Percentiles rank a stretch among this genome's conserved stretches.
Conservation (phyloP, 2,329 filamentous ascomycete species). For the Alternaria longipes region DNA sequence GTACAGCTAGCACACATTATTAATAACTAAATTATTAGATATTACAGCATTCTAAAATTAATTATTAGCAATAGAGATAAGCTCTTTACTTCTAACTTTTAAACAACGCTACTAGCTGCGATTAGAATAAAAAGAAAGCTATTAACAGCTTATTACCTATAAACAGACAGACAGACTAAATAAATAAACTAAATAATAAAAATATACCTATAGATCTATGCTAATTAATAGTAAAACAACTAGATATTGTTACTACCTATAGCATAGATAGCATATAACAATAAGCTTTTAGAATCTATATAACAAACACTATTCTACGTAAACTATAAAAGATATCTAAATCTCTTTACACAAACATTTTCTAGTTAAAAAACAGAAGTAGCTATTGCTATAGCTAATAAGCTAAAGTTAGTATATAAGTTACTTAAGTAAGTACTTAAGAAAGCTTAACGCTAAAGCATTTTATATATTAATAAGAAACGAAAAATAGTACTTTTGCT, state of each 20-base stretch:
- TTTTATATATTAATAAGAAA: background rate
- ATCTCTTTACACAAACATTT: too few species aligned
- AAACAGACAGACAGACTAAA: constrained; percentile 10
- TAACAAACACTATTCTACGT: too few species aligned
- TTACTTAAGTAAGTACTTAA: background rate
- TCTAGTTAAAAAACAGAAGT: rapidly evolving
- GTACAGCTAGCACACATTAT: background rate
- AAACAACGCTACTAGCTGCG: background rate
- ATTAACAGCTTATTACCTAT: constrained; percentile 13
- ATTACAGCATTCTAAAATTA: background rate
- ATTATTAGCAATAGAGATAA: constrained; percentile 13
- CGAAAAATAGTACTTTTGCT: background rate
- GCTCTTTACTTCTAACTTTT: constrained; percentile 8
- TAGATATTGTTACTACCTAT: too few species aligned
- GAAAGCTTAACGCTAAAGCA: background rate
- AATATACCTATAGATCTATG: too few species aligned
- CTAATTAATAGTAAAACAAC: rapidly evolving
- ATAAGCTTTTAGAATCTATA: too few species aligned
- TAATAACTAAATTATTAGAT: background rate
- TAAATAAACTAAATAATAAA: rapidly evolving
- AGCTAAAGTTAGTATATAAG: background rate
- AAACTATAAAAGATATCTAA: too few species aligned
- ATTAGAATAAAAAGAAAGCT: background rate
- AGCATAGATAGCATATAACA: too few species aligned
- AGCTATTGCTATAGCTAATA: background rate